Conservation (phyloP, 2,329 filamentous ascomycete genomes). For the Xylaria hypoxylon region DNA sequence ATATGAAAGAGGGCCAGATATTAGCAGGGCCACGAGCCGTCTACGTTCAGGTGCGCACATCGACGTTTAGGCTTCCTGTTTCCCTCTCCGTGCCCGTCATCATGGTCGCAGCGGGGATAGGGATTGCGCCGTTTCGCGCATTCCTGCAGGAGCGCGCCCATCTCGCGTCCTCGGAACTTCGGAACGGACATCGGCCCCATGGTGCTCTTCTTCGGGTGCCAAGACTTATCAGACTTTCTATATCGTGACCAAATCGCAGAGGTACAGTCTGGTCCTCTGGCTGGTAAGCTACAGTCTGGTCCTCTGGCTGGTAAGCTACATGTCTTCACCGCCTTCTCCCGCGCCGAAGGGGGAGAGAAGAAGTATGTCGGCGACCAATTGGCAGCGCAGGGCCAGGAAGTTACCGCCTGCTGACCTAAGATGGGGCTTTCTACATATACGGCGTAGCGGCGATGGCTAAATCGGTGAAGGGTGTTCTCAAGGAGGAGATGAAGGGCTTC, state of each 20-base stretch:
- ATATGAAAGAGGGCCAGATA: background rate
- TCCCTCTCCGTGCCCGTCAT: background rate
- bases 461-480: background rate
- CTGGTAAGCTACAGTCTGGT: background rate
- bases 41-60: background rate
- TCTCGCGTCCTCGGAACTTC: conserved; percentile 1
- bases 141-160: conserved; percentile 9
- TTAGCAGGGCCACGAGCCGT: background rate
- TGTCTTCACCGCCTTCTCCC: conserved; percentile 3
- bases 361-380: conserved; percentile 6
- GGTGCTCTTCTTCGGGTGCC: conserved; percentile 16
- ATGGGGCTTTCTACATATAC: conserved; percentile 3
- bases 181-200: background rate
- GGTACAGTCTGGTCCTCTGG: no score
- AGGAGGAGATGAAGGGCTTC: background rate
- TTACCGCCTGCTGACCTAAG: background rate
- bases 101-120: conserved; percentile 2
- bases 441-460: conserved; percentile 4
- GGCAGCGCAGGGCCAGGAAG: background rate
- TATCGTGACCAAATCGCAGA: conserved; percentile 4
- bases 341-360: background rate
- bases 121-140: conserved; percentile 7
- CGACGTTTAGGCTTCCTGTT: background rate
- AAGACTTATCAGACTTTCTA: background rate
- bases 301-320: conserved; percentile 1